A percentile compares a stretch with the other conserved stretches of the same genome.
Evolutionary conservation across 495 filamentous ascomycete genomes (phyloP).

Genomic region (Tuber magnatum): DNA sequence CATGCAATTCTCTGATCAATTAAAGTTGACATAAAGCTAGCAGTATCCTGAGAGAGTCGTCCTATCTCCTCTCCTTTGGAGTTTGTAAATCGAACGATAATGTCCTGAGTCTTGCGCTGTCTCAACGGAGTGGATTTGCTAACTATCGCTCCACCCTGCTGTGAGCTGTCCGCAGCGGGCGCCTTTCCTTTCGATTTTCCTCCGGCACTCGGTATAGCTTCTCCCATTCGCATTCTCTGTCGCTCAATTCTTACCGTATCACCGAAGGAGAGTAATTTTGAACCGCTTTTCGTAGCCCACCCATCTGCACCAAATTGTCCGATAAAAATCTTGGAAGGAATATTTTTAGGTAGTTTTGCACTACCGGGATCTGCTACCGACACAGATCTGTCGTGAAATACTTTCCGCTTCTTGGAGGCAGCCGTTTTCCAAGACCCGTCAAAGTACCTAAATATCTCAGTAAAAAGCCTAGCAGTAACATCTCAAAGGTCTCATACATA

Average conservation of each 20-base stretch:
- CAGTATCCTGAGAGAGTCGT: slow-evolving; percentile 77
- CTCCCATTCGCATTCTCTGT: slow-evolving; percentile 57
- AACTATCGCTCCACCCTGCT: slow-evolving; percentile 6
- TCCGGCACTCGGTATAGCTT: slow-evolving; percentile 46
- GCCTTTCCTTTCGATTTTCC: slow-evolving; percentile 46
- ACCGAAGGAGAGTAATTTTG: slow-evolving; percentile 62
- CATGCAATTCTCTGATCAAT: slow-evolving; percentile 85
- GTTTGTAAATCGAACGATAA: slow-evolving; percentile 92
- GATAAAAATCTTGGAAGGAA: slow-evolving; percentile 66
- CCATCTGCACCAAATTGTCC: slow-evolving; percentile 86
- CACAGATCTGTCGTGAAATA: slow-evolving; percentile 8
- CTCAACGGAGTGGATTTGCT: slow-evolving; percentile 44
- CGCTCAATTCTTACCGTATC: slow-evolving; percentile 80
- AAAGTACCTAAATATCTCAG: slow-evolving; percentile 71
- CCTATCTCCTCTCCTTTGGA: slow-evolving; percentile 72
- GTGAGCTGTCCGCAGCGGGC: slow-evolving; percentile 38
- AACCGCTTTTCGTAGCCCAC: slow-evolving; percentile 86
- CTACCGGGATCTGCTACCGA: not conserved
- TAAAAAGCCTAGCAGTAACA: not conserved
- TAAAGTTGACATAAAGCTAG: slow-evolving; percentile 88
- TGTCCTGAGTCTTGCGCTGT: slow-evolving; percentile 58
- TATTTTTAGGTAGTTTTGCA: slow-evolving; percentile 32
- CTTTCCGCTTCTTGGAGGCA: slow-evolving; percentile 24
- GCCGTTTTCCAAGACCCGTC: slow-evolving; percentile 81
- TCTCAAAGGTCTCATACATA: slow-evolving; percentile 29